Evolutionary conservation across 1,284 basidiomycete species (phyloP).

Genomic region (Malassezia nana): DNA sequence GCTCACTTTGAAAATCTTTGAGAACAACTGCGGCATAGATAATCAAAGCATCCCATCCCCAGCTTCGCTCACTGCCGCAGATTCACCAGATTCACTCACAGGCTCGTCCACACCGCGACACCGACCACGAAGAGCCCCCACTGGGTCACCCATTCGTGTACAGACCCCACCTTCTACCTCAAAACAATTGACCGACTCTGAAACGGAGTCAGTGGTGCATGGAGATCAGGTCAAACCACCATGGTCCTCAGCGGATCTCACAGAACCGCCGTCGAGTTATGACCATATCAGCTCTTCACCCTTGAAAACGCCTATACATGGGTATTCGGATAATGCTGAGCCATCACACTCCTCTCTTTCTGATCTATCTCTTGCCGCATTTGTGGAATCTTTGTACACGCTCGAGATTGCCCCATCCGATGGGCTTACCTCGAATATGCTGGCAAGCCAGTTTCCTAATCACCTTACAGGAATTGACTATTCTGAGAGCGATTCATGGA

Average conservation of each 20-base stretch:
- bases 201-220: too few relatives aligned
- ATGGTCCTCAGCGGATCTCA: too few relatives aligned
- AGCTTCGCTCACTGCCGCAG: not conserved
- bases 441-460: slow-evolving; percentile 3
- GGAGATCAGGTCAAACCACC: too few relatives aligned
- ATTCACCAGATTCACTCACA: not conserved
- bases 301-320: not conserved
- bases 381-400: slow-evolving; percentile 42
- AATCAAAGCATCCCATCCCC: not conserved
- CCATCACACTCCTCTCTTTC: slow-evolving; percentile 3
- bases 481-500: not conserved
- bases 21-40: not conserved
- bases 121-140: not conserved
- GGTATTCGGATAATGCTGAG: not conserved
- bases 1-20: not conserved
- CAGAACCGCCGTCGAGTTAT: too few relatives aligned
- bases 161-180: not conserved
- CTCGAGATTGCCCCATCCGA: slow-evolving; percentile 41
- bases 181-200: not conserved
- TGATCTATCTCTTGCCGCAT: slow-evolving; percentile 40
- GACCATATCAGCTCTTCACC: too few relatives aligned
- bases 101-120: not conserved
- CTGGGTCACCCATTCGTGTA: not conserved
- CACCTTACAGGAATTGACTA: not conserved
- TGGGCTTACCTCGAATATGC: slow-evolving; percentile 14